Evolutionary conservation across 1,139 yeast genomes (phyloP).

Genomic region (Taiozyma sp.): DNA sequence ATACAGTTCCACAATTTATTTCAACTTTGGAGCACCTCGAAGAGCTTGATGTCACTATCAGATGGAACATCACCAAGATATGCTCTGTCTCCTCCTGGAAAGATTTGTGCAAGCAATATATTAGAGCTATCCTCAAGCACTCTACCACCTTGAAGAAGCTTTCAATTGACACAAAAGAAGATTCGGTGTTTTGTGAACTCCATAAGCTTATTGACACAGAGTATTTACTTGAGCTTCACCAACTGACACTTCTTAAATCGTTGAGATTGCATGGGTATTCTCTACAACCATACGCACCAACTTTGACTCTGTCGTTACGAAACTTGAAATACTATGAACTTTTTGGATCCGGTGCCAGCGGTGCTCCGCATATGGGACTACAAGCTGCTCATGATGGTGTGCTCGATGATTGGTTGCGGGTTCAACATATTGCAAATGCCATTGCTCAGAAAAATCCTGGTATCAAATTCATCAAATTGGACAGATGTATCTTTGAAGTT

Average conservation of each 20-base stretch:
- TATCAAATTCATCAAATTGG: constrained; percentile 40
- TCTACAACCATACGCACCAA: constrained; percentile 26
- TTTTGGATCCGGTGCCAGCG: constrained; percentile 42
- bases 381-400: constrained; percentile 50
- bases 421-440: constrained; percentile 45
- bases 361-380: constrained; percentile 49
- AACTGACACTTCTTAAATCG: constrained; percentile 26
- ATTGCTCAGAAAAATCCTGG: constrained; percentile 27
- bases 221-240: constrained; percentile 19
- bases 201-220: constrained; percentile 28
- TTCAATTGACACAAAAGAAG: constrained; percentile 39
- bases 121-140: constrained; percentile 27
- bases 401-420: constrained; percentile 52
- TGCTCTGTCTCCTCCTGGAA: constrained; percentile 24
- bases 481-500: constrained; percentile 31
- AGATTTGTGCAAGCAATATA: constrained; percentile 29
- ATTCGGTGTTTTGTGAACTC: constrained; percentile 28
- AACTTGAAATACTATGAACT: constrained; percentile 37
- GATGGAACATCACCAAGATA: constrained; percentile 36
- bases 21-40: constrained; percentile 23
- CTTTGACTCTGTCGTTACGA: constrained; percentile 27
- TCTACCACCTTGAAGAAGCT: constrained; percentile 30
- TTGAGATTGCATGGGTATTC: constrained; percentile 39
- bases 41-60: constrained; percentile 39
- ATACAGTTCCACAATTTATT: constrained; percentile 39